Conservation (phyloP, 345 rosid genomes). For the Populus alba region DNA sequence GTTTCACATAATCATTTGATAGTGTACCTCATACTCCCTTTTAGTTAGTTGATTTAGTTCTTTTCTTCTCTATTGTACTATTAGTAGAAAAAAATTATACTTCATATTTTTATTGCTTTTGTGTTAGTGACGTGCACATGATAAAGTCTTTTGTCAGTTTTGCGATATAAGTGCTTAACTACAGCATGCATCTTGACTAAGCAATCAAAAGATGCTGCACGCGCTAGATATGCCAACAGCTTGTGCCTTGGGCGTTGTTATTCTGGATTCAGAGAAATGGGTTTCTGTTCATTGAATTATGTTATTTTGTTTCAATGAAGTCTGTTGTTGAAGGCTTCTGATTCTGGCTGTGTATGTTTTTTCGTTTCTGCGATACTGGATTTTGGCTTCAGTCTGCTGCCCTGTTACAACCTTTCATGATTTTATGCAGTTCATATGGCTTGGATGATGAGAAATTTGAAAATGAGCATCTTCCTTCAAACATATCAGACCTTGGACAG, state of each 20-base stretch:
- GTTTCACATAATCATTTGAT: not conserved
- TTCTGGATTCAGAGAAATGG: not conserved
- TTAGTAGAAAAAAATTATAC: not conserved
- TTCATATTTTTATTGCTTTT: not conserved
- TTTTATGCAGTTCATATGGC: slow-evolving; percentile 59
- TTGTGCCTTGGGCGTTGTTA: not conserved
- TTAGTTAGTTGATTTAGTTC: not conserved
- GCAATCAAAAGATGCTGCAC: not conserved
- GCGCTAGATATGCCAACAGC: not conserved
- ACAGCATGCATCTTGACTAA: not conserved
- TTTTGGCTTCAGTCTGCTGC: not conserved
- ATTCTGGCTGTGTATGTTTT: not conserved
- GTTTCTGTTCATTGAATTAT: not conserved
- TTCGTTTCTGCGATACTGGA: not conserved
- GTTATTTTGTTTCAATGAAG: not conserved
- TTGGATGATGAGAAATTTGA: slow-evolving; percentile 79
- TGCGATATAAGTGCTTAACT: not conserved
- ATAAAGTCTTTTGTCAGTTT: not conserved
- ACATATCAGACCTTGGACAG: slow-evolving; percentile 76
- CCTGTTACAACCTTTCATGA: not conserved
- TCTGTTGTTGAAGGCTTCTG: not conserved
- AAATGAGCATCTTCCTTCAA: slow-evolving; percentile 63
- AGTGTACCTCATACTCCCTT: not conserved
- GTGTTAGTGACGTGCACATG: not conserved
- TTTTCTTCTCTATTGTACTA: not conserved